Conservation (phyloP, 169 alveolate species). For the Pseudocohnilembus persalinus region DNA sequence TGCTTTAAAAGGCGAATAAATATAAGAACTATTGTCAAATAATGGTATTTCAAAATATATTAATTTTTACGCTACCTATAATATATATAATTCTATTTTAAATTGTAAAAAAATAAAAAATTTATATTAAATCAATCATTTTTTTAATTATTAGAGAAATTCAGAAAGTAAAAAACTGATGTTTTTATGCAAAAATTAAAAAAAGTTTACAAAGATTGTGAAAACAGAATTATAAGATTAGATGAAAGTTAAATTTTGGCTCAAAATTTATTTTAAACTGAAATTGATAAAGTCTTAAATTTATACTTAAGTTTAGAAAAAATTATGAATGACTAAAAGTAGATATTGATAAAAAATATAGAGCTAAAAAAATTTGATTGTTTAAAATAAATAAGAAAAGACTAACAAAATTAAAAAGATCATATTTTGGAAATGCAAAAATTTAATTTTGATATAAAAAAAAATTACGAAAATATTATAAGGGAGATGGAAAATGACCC, state of each 20-base stretch:
- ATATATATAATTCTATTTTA: too few relatives aligned
- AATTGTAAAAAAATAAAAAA: too few relatives aligned
- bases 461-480: not conserved
- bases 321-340: not conserved
- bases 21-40: not conserved
- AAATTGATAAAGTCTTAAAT: not conserved
- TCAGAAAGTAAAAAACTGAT: not conserved
- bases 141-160: not conserved
- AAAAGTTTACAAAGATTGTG: not conserved
- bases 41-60: not conserved
- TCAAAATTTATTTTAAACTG: too few relatives aligned
- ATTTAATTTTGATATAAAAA: not conserved
- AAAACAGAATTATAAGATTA: not conserved
- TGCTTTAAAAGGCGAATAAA: not conserved
- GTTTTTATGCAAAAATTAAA: not conserved
- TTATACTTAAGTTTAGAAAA: not conserved
- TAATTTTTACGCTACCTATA: too few relatives aligned
- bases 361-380: not conserved
- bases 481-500: not conserved
- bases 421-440: not conserved
- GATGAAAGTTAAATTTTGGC: not conserved
- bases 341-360: too few relatives aligned
- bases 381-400: not conserved
- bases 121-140: too few relatives aligned
- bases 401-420: not conserved